phyloP scores from a whole-genome alignment of 2,329 filamentous ascomycete species.

The Bipolaris bicolor region DNA sequence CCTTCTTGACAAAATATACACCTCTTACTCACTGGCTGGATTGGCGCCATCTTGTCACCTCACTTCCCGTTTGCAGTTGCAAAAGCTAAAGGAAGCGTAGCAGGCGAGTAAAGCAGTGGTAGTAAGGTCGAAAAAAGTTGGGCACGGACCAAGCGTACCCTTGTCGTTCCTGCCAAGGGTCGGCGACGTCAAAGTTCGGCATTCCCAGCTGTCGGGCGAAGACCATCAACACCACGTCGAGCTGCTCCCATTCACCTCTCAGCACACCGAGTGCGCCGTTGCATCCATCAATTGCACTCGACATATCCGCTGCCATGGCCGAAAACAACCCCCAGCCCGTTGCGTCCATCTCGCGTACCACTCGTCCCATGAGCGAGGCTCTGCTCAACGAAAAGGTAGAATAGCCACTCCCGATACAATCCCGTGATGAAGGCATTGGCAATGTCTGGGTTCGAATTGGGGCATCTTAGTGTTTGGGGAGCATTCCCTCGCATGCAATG shows the following conservation, averaged over 20 bases:
- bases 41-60: slow-evolving; percentile 33
- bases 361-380: slow-evolving; percentile 90
- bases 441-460: neutral
- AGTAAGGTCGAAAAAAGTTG: slow-evolving; percentile 26
- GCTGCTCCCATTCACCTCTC: slow-evolving; percentile 13
- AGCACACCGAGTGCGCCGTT: slow-evolving; percentile 26
- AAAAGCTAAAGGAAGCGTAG: slow-evolving; percentile 3
- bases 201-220: slow-evolving; percentile 22
- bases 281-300: slow-evolving; percentile 37
- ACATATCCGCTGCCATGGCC: slow-evolving; percentile 57
- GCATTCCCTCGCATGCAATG: neutral
- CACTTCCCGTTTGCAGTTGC: slow-evolving; percentile 8
- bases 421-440: neutral
- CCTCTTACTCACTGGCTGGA: slow-evolving; percentile 19
- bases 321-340: slow-evolving; percentile 62
- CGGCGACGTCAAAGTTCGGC: slow-evolving; percentile 36
- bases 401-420: slow-evolving; percentile 11
- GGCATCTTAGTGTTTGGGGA: neutral
- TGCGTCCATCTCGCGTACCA: slow-evolving; percentile 70
- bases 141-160: slow-evolving; percentile 20
- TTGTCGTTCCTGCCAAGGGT: slow-evolving; percentile 30
- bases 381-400: slow-evolving; percentile 97
- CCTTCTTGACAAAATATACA: neutral
- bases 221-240: slow-evolving; percentile 34
- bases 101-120: slow-evolving; percentile 6